These are phyloP conservation scores for Pestalotiopsis sp. DNA, from an alignment of 2,329 filamentous ascomycete genomes.

Conservation along the genomic window DNA sequence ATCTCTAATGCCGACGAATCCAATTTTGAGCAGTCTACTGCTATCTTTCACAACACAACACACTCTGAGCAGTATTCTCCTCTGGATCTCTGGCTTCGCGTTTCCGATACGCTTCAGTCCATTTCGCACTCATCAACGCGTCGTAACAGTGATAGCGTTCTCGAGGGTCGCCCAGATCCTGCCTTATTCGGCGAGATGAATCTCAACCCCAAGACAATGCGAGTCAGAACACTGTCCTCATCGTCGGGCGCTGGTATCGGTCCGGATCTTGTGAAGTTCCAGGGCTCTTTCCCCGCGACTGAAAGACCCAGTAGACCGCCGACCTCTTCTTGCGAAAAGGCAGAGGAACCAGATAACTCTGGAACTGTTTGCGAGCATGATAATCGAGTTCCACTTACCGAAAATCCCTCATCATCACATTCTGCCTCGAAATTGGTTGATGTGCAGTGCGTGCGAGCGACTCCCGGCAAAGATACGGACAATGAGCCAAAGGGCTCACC, in stretches of 20 bases:
- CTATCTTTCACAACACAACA: constrained; percentile 17
- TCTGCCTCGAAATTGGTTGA: not conserved
- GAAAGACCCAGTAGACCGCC: not conserved
- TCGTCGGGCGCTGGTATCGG: not conserved
- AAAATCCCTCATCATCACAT: not conserved
- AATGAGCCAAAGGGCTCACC: not conserved
- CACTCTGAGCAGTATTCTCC: constrained; percentile 25
- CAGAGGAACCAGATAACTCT: not conserved
- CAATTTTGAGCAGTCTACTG: constrained; percentile 11
- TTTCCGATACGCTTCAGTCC: constrained; percentile 4
- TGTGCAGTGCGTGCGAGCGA: not conserved
- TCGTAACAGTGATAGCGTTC: constrained; percentile 9
- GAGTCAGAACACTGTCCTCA: not conserved
- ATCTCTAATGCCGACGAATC: not conserved
- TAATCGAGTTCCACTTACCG: not conserved
- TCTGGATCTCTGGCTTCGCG: constrained; percentile 31
- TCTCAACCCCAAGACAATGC: not conserved
- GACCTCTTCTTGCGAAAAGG: not conserved
- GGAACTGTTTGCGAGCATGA: not conserved
- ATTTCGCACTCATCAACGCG: constrained; percentile 7
- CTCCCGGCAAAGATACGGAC: not conserved
- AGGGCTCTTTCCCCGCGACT: not conserved
- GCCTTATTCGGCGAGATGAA: not conserved
- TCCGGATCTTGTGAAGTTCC: not conserved
- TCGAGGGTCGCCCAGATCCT: constrained; percentile 1